Percentiles rank a stretch among this genome's conserved stretches.
Evolutionary conservation across 2,329 filamentous ascomycete species (phyloP).

Genomic region (Zasmidium citrigriseum): DNA sequence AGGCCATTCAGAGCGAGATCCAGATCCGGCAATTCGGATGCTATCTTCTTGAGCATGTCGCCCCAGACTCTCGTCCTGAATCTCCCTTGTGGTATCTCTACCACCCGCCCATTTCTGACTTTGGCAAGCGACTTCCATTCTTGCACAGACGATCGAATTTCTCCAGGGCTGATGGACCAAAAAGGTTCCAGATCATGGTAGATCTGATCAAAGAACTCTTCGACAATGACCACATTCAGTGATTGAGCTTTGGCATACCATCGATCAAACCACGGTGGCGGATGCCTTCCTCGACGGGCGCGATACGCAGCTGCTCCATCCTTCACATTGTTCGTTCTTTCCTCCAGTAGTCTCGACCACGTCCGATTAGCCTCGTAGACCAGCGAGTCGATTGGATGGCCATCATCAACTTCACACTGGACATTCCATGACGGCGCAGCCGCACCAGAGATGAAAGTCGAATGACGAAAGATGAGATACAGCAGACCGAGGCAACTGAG

Average conservation of each 20-base stretch:
- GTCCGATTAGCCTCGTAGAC: background rate
- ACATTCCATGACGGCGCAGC: background rate
- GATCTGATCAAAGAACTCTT: constrained; percentile 51
- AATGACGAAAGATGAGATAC: background rate
- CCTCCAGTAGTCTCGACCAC: background rate
- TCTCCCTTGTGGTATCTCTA: background rate
- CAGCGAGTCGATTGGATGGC: background rate
- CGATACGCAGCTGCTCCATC: constrained; percentile 36
- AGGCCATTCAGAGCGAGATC: constrained; percentile 40
- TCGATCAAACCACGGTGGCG: constrained; percentile 48
- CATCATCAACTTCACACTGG: background rate
- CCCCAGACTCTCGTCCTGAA: background rate
- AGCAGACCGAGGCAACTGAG: background rate
- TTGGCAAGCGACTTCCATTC: background rate
- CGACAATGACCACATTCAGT: constrained; percentile 42
- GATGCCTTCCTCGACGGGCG: constrained; percentile 43
- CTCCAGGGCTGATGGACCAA: constrained; percentile 43
- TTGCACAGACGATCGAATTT: constrained; percentile 33
- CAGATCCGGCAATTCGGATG: constrained; percentile 8
- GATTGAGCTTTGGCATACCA: constrained; percentile 46
- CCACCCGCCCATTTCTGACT: background rate
- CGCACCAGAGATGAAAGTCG: background rate
- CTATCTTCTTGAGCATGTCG: background rate
- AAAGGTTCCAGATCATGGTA: constrained; percentile 49
- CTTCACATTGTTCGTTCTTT: background rate